Evolutionary conservation across 2,329 filamentous ascomycete species (phyloP).

Genomic region (Salinomyces thailandicus): DNA sequence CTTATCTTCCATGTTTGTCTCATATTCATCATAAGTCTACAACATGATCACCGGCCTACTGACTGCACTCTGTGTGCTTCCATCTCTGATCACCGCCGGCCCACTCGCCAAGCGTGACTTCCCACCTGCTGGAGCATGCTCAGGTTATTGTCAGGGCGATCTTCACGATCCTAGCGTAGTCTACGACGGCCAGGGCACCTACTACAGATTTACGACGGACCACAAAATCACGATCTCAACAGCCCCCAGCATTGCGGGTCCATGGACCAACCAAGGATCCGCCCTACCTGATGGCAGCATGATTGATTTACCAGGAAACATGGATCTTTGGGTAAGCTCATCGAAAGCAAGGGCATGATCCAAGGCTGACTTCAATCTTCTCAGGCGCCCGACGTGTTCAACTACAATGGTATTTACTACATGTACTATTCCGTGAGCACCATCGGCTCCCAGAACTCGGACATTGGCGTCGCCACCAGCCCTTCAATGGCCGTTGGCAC

Average conservation of each 20-base stretch:
- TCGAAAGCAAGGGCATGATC: too few species aligned
- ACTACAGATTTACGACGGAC: constrained; percentile 45
- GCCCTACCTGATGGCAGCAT: constrained; percentile 38
- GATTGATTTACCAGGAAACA: constrained; percentile 33
- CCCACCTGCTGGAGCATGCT: constrained; percentile 21
- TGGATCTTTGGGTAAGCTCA: constrained; percentile 4
- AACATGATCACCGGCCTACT: not conserved
- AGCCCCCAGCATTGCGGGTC: constrained; percentile 36
- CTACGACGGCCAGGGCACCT: constrained; percentile 38
- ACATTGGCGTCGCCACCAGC: constrained; percentile 47
- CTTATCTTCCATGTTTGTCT: too few species aligned
- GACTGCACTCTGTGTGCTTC: not conserved
- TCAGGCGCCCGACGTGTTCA: constrained; percentile 9
- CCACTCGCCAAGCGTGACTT: not conserved
- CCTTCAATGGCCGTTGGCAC: constrained; percentile 40
- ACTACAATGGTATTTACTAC: constrained; percentile 49
- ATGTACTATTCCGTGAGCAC: constrained; percentile 49
- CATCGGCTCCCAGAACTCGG: not conserved
- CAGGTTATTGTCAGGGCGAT: constrained; percentile 31
- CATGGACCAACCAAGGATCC: constrained; percentile 41
- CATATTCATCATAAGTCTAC: not conserved
- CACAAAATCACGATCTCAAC: constrained; percentile 40
- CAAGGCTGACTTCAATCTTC: not conserved
- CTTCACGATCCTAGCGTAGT: constrained; percentile 42
- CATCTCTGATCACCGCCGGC: not conserved